Base-by-base conservation (phyloP, 257 asterid species). In the Fraxinus quadrangulata region DNA sequence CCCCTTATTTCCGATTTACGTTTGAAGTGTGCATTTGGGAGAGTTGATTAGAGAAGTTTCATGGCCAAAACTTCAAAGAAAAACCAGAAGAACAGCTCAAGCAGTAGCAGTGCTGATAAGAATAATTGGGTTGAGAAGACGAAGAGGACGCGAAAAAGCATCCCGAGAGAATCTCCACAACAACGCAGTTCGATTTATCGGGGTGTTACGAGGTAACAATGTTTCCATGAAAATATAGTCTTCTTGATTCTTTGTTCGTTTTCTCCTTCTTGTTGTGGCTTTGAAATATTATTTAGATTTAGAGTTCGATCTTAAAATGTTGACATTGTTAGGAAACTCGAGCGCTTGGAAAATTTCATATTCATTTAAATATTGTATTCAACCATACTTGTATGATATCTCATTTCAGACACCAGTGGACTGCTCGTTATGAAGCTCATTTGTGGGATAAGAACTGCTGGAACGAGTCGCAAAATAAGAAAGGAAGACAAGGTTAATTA, bases 371-470 rank as follows among this genome's bases (percentile, higher is more conserved):
- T 28, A 28, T 28, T 28, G 39, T 3, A 4, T 34, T 34, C 2
- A 33, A 39, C 45, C 12, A 2, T 28, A 28, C 31, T 28, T 28
- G 2, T 2, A 39, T 39, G 45, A 7, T 2, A 1, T 40, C 14
- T 61, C 54, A 33, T 73, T 81, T 67, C 84, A 95, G 99, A 84
- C 99, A 95, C 85, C 83, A 98, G 68, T 95, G 98, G 99, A 95
- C 99, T 0, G 99, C 98, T 16, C 90, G 99, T 1, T 95, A 85
- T 36, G 99, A 95, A 86, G 99, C 99, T 79, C 99, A 95, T 86
- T 73, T 95, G 78, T 95, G 99, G 99, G 99, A 95, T 86, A 95
- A 93, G 86, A 91, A 95, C 61, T 89, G 98, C 85, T 93, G 99
- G 99, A 95, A 95, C 81, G 90, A 95, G 79, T 79, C 99, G 0